Base-by-base conservation (phyloP, 2,329 filamentous ascomycete genomes). In the Pseudodiploospora longispora region DNA sequence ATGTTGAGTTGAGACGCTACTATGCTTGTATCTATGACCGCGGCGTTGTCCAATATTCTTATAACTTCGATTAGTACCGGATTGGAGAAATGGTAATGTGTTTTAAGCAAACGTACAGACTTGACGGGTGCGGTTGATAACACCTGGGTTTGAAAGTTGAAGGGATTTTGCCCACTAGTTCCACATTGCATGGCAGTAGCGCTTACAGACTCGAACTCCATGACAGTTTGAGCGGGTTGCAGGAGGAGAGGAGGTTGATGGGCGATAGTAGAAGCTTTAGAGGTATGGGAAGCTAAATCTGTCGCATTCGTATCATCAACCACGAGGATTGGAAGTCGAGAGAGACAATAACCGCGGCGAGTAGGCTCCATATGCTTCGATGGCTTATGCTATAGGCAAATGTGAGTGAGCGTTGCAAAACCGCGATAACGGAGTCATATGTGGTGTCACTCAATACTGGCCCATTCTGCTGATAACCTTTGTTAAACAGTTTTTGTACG, bases 21-120 rank as follows among this genome's bases (percentile, higher is more conserved):
- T 94, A 69, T 97, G 91, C 62, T 96, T 95, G 75, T 98, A 98
- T 63, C 93, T 89, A 70, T 98, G 93, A 50, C 93, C 93, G 49
- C 91, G 84, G 52, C 93, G 82, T 65, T 95, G 87, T 51, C 90
- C 90, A 51, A 96, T 80, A 55, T 88, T 91, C 83, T 94, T 43
- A 41, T 28, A 27, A 33, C 9, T 32, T 19, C 27, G 35, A 43
- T 53, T 30, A 51, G 47, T 35, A 40, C n/a, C 28, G 12, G 12
- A 42, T 19, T n/a, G 10, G 30, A 8, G 30, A 27, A 42, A 46
- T 6, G 27, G 38, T 33, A 30, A 19, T 27, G 19, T n/a, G 10
- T 19, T 3, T 30, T 27, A 4, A 10, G n/a, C 10, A 28, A 27
- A 69, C 76, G 36, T 70, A 89, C 85, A 52, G 87, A 85, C 70